Percentiles rank a stretch among this genome's conserved stretches.
phyloP scores from a whole-genome alignment of 345 rosid species.

The Erysimum cheiranthoides region DNA sequence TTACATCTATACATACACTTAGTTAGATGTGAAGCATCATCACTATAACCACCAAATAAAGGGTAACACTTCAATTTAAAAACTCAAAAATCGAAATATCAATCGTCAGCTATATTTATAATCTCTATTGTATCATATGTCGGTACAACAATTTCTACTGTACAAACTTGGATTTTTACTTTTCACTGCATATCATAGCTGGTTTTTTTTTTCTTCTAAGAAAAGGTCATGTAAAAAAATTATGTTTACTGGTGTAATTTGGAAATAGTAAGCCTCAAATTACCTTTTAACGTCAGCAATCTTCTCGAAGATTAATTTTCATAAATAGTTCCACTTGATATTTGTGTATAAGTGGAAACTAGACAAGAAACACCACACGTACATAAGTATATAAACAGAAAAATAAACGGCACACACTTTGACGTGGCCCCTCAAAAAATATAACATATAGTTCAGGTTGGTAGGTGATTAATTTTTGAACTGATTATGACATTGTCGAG shows the following conservation, averaged over 20 bases:
- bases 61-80: background rate
- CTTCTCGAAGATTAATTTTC: constrained; percentile 23
- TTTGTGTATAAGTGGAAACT: constrained; percentile 40
- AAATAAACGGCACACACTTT: constrained; percentile 34
- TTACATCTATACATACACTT: background rate
- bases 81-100: background rate
- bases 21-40: background rate
- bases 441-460: constrained; percentile 45
- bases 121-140: background rate
- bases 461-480: constrained; percentile 37
- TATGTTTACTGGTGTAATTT: background rate
- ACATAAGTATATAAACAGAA: constrained; percentile 11
- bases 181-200: background rate
- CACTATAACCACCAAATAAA: background rate
- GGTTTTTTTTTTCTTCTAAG: no score
- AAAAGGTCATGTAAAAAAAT: background rate
- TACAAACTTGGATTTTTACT: background rate
- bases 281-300: background rate
- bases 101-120: constrained; percentile 1
- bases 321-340: constrained; percentile 16
- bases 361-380: constrained; percentile 40
- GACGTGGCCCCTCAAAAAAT: constrained; percentile 39
- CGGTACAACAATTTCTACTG: background rate
- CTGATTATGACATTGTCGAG: constrained; percentile 44
- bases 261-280: constrained; percentile 3